Evolutionary conservation across 495 filamentous ascomycete genomes (phyloP).

Genomic region (Penicillium diatomitis): DNA sequence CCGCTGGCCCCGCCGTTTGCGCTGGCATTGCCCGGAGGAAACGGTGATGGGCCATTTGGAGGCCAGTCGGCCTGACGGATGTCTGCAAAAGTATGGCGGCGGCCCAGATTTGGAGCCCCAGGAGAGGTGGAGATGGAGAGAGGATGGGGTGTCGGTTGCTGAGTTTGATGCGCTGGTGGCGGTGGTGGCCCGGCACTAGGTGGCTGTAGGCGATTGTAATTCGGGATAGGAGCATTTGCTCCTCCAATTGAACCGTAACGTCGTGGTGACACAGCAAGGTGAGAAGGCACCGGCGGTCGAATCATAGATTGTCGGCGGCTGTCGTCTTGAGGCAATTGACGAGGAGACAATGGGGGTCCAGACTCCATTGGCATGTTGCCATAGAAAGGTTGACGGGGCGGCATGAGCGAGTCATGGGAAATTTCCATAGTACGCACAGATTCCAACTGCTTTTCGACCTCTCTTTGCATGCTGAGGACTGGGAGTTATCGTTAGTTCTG

Average conservation of each 20-base stretch:
- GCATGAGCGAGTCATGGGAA: conserved; percentile 63
- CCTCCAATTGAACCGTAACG: conserved; percentile 79
- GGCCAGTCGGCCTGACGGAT: conserved; percentile 89
- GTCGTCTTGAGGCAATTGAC: conserved; percentile 82
- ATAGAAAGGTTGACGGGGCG: conserved; percentile 69
- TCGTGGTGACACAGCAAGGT: conserved; percentile 67
- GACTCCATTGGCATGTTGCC: conserved; percentile 57
- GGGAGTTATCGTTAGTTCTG: conserved; percentile 8
- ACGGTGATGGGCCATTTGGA: conserved; percentile 57
- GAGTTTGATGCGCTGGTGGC: conserved; percentile 54
- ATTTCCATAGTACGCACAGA: conserved; percentile 62
- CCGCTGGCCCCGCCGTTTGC: conserved; percentile 14
- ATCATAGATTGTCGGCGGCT: conserved; percentile 56
- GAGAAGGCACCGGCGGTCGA: conserved; percentile 69
- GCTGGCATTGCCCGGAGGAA: conserved; percentile 25
- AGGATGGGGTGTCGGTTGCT: conserved; percentile 62
- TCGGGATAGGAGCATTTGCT: conserved; percentile 56
- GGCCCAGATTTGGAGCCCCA: conserved; percentile 54
- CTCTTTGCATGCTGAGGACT: conserved; percentile 75
- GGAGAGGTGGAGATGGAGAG: conserved; percentile 70
- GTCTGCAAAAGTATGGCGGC: conserved; percentile 91
- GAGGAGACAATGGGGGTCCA: conserved; percentile 80
- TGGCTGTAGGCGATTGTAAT: conserved; percentile 54
- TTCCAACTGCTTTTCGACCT: conserved; percentile 79
- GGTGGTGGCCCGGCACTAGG: conserved; percentile 38